Conservation (phyloP, 2,329 filamentous ascomycete species). For the Diplodia scrobiculata region DNA sequence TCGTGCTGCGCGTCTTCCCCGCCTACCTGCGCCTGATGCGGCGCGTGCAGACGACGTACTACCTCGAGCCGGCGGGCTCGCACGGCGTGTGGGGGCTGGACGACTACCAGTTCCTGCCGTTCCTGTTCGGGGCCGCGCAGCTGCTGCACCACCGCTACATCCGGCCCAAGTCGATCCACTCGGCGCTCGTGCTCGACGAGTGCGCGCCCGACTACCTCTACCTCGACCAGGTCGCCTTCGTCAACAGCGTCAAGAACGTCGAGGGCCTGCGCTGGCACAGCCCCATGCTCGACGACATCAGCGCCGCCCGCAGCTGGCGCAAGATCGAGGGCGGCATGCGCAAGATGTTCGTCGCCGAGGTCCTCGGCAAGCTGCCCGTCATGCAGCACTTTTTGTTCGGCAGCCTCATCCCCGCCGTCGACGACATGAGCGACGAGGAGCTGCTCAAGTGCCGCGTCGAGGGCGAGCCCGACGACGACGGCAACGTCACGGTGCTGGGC, state of each 20-base stretch:
- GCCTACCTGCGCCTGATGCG: slow-evolving; percentile 88
- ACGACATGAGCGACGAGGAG: slow-evolving; percentile 73
- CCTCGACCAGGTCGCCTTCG: slow-evolving; percentile 87
- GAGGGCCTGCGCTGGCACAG: slow-evolving; percentile 94
- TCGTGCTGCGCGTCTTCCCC: slow-evolving; percentile 77
- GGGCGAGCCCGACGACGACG: slow-evolving; percentile 54
- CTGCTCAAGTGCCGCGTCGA: slow-evolving; percentile 52
- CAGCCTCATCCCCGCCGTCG: slow-evolving; percentile 73
- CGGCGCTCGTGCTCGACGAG: slow-evolving; percentile 83
- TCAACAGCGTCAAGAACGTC: slow-evolving; percentile 95
- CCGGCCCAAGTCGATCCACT: slow-evolving; percentile 69
- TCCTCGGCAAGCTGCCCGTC: slow-evolving; percentile 88
- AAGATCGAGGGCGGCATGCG: slow-evolving; percentile 96
- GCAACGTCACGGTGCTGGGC: slow-evolving; percentile 61
- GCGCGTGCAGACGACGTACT: slow-evolving; percentile 84
- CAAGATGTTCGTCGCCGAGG: slow-evolving; percentile 93
- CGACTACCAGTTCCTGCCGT: slow-evolving; percentile 58
- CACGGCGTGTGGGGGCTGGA: slow-evolving; percentile 58
- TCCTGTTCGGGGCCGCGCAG: slow-evolving; percentile 54
- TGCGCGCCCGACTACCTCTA: slow-evolving; percentile 83
- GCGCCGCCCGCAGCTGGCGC: slow-evolving; percentile 80
- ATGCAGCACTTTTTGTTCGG: slow-evolving; percentile 99
- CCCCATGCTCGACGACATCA: slow-evolving; percentile 98
- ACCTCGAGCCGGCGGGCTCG: slow-evolving; percentile 74
- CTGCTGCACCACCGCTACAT: slow-evolving; percentile 67